Conservation (phyloP, 169 alveolate species). For the Plasmodium ovale region DNA sequence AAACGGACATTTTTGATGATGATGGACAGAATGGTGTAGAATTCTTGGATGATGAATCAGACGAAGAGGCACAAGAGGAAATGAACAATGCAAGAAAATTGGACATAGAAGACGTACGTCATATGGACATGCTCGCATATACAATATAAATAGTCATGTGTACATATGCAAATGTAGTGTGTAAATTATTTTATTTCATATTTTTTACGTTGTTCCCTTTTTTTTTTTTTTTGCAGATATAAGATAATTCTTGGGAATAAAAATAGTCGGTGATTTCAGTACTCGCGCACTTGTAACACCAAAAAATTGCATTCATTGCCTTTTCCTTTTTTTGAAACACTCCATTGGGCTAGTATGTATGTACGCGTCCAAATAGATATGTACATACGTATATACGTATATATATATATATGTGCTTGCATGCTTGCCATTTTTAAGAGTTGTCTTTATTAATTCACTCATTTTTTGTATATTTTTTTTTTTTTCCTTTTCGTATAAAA, state of each 20-base stretch:
- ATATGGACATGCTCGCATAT: neutral
- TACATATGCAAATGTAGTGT: neutral
- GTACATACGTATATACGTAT: neutral
- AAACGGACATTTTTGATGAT: constrained; percentile 92
- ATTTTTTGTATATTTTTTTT: constrained; percentile 34
- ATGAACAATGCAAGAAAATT: constrained; percentile 31
- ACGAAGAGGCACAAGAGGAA: constrained; percentile 78
- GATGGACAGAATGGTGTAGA: constrained; percentile 92
- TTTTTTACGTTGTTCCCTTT: neutral
- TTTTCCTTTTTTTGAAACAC: constrained; percentile 15
- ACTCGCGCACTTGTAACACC: neutral
- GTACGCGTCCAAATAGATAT: no score
- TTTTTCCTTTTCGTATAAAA: constrained; percentile 6
- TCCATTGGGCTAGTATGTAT: no score
- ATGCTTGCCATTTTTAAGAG: no score
- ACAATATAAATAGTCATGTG: neutral
- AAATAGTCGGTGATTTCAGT: neutral
- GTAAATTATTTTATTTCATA: neutral
- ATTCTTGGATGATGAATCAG: constrained; percentile 89
- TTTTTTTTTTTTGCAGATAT: constrained; percentile 25
- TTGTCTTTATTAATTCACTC: constrained; percentile 26
- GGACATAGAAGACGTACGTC: constrained; percentile 70
- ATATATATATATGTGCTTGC: constrained; percentile 3
- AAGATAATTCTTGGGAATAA: neutral
- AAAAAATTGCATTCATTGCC: neutral